Conservation (phyloP, 352 stramenopile genomes). For the Pythium dissotocum region DNA sequence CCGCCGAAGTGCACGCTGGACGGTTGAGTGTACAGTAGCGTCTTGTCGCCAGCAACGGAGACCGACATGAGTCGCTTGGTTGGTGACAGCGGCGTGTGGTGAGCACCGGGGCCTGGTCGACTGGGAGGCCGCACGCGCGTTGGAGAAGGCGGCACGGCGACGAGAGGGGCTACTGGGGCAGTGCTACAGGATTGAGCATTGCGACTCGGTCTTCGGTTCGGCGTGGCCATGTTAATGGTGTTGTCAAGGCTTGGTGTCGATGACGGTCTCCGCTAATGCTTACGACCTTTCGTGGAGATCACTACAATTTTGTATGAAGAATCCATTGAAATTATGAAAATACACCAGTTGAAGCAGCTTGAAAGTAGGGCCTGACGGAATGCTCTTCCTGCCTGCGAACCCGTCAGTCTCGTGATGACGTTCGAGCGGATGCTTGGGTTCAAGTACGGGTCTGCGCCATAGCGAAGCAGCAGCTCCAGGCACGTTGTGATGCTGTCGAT, state of each 20-base stretch:
- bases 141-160: not conserved
- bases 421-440: too few relatives aligned
- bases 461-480: too few relatives aligned
- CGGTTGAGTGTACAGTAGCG: conserved; percentile 51
- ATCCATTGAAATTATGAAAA: not conserved
- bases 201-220: not conserved
- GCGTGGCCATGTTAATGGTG: not conserved
- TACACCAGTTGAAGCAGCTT: not conserved
- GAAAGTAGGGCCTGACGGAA: too few relatives aligned
- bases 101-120: not conserved
- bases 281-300: not conserved
- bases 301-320: too few relatives aligned
- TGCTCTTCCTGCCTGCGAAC: too few relatives aligned
- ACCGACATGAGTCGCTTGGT: conserved; percentile 2
- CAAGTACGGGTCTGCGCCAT: too few relatives aligned
- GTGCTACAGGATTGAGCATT: not conserved
- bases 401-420: too few relatives aligned
- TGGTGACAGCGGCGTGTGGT: not conserved
- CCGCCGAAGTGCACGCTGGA: conserved; percentile 88
- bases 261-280: not conserved
- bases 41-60: not conserved
- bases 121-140: not conserved
- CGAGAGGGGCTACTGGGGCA: not conserved
- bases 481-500: too few relatives aligned
- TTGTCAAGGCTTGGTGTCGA: not conserved